Percentiles rank a stretch among this genome's conserved stretches.
phyloP scores from a whole-genome alignment of 1,284 basidiomycete species.

The Phellopilus nigrolimitatus region DNA sequence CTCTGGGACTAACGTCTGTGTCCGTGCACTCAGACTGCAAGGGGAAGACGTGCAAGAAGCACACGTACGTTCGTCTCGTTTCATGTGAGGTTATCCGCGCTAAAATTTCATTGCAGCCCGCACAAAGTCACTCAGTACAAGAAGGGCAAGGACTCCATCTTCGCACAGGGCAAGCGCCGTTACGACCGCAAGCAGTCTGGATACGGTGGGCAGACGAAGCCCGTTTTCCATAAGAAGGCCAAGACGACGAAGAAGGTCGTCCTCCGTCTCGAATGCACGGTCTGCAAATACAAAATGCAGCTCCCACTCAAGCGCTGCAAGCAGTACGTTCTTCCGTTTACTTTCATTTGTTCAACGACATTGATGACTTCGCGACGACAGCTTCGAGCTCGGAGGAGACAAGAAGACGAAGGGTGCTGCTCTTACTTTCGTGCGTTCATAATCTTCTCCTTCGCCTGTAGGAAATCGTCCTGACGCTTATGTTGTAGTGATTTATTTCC shows the following conservation, averaged over 20 bases:
- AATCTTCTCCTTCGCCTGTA: background rate
- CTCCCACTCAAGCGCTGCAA: constrained; percentile 98
- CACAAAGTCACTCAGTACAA: constrained; percentile 99
- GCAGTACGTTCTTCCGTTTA: constrained; percentile 59
- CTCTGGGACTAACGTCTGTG: constrained; percentile 1
- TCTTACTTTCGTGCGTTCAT: constrained; percentile 76
- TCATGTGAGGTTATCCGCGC: background rate
- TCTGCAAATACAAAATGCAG: constrained; percentile 99
- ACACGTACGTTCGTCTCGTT: constrained; percentile 69
- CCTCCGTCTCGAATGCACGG: constrained; percentile 94
- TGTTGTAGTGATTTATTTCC: constrained; percentile 14
- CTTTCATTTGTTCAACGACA: background rate
- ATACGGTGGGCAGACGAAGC: constrained; percentile 99
- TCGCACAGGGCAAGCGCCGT: constrained; percentile 99
- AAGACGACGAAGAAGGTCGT: constrained; percentile 99
- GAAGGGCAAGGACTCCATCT: constrained; percentile 95
- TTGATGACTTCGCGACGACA: constrained; percentile 32
- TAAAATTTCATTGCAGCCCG: constrained; percentile 46
- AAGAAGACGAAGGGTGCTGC: constrained; percentile 99
- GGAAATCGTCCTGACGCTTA: constrained; percentile 6
- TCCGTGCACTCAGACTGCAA: constrained; percentile 96
- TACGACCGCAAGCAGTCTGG: constrained; percentile 99
- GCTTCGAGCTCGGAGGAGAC: constrained; percentile 99
- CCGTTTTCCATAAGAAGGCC: constrained; percentile 99
- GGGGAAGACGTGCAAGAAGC: constrained; percentile 97